These are phyloP conservation scores for Sugiyamaella pinicola DNA, from an alignment of 1,139 yeast genomes.

Conservation along the genomic window DNA sequence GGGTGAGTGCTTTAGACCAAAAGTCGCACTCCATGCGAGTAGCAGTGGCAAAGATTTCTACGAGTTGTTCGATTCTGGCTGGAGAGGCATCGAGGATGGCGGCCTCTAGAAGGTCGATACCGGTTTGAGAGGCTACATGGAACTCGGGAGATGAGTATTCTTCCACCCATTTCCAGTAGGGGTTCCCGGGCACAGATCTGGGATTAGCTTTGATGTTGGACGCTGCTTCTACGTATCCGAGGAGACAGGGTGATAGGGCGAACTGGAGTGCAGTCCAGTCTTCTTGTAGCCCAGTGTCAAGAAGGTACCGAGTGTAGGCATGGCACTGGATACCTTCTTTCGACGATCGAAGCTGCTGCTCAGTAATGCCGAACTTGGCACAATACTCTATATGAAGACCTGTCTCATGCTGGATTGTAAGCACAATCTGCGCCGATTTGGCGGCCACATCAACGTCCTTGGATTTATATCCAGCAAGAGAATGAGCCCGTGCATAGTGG, in stretches of 20 bases:
- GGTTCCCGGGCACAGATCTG: slow-evolving; percentile 33
- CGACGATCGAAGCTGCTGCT: slow-evolving; percentile 50
- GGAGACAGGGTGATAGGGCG: slow-evolving; percentile 75
- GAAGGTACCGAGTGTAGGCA: slow-evolving; percentile 62
- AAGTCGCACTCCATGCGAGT: slow-evolving; percentile 61
- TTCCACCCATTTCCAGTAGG: slow-evolving; percentile 60
- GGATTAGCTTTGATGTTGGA: slow-evolving; percentile 27
- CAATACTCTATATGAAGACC: slow-evolving; percentile 58
- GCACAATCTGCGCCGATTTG: slow-evolving; percentile 55
- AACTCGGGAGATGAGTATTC: slow-evolving; percentile 65
- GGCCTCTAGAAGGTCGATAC: slow-evolving; percentile 55
- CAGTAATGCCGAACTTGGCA: slow-evolving; percentile 50
- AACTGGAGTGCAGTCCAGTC: slow-evolving; percentile 68
- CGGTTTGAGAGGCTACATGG: slow-evolving; percentile 49
- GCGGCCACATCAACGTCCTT: slow-evolving; percentile 55
- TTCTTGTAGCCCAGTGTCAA: slow-evolving; percentile 53
- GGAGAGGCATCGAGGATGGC: slow-evolving; percentile 44
- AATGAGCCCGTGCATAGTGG: slow-evolving; percentile 70
- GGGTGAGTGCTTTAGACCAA: slow-evolving; percentile 53
- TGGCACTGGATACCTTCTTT: slow-evolving; percentile 58
- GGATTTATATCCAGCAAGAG: slow-evolving; percentile 64
- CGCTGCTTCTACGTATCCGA: slow-evolving; percentile 69
- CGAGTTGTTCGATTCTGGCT: slow-evolving; percentile 52
- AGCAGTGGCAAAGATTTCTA: slow-evolving; percentile 61
- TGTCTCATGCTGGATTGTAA: slow-evolving; percentile 58